Percentiles rank a stretch among this genome's conserved stretches.
Evolutionary conservation across 2,329 filamentous ascomycete species (phyloP).

Genomic region (Pseudogymnoascus sp.): DNA sequence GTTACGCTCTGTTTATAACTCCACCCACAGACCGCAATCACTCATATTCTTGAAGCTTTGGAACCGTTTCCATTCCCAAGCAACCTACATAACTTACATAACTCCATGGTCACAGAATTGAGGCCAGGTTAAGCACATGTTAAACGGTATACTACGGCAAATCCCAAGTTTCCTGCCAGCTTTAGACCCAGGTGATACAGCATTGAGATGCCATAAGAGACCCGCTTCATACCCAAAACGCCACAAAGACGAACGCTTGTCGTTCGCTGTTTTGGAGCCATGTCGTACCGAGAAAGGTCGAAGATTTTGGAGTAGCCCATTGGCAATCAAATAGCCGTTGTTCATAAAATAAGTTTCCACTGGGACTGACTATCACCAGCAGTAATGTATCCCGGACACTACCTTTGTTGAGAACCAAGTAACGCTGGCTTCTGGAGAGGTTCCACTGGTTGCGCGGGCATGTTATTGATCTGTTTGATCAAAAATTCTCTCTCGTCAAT

Average conservation of each 20-base stretch:
- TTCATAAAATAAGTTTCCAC: not conserved
- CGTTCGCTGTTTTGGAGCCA: not conserved
- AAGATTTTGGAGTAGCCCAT: not conserved
- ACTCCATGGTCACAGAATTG: not conserved
- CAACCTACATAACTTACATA: conserved; percentile 4
- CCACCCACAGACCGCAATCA: not conserved
- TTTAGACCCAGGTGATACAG: not conserved
- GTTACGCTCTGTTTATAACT: not conserved
- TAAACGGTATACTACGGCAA: not conserved
- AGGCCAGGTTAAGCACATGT: not conserved
- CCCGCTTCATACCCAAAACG: conserved; percentile 2
- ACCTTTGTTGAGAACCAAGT: conserved; percentile 23
- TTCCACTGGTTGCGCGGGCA: conserved; percentile 49
- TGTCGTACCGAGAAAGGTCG: not conserved
- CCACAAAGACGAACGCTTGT: conserved; percentile 3
- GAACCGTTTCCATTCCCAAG: not conserved
- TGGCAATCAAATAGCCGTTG: not conserved
- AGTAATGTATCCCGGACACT: conserved; percentile 8
- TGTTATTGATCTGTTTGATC: conserved; percentile 80
- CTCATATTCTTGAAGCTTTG: conserved; percentile 6
- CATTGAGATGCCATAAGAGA: not conserved
- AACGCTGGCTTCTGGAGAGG: conserved; percentile 29
- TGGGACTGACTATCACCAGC: not conserved
- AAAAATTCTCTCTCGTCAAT: conserved; percentile 96
- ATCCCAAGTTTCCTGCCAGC: not conserved